A percentile compares a stretch with the other conserved stretches of the same genome.
These are phyloP conservation scores for Kazachstania sp. DNA, from an alignment of 1,139 yeast species.

Conservation along the genomic window DNA sequence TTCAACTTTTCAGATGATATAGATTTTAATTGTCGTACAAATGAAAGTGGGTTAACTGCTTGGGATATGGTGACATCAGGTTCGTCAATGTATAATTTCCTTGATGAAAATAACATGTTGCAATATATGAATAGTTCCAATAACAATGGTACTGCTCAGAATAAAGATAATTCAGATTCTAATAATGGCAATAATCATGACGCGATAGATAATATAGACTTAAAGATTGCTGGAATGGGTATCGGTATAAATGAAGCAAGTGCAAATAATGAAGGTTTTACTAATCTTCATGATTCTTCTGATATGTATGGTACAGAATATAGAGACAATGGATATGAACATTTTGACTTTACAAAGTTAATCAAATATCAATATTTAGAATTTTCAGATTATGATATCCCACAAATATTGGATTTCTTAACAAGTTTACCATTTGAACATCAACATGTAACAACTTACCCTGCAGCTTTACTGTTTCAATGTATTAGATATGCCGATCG, in stretches of 20 bases:
- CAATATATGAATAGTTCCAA: slow-evolving; percentile 11
- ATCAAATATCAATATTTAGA: slow-evolving; percentile 37
- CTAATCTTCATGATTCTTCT: slow-evolving; percentile 10
- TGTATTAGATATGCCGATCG: slow-evolving; percentile 55
- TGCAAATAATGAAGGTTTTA: slow-evolving; percentile 18
- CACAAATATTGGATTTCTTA: slow-evolving; percentile 48
- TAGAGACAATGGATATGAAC: slow-evolving; percentile 1
- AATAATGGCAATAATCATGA: slow-evolving; percentile 12
- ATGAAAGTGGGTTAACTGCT: slow-evolving; percentile 31
- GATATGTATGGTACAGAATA: slow-evolving; percentile 4
- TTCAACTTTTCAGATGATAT: slow-evolving; percentile 37
- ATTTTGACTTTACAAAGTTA: slow-evolving; percentile 30
- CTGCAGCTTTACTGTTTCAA: slow-evolving; percentile 63
- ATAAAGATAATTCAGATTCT: slow-evolving; percentile 25
- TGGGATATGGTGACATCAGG: slow-evolving; percentile 35
- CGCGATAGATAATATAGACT: slow-evolving; percentile 39
- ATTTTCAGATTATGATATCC: slow-evolving; percentile 61
- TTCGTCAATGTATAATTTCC: slow-evolving; percentile 33
- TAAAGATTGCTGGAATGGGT: slow-evolving; percentile 41
- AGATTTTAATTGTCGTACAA: slow-evolving; percentile 26
- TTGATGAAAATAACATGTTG: slow-evolving; percentile 33
- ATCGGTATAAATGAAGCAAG: slow-evolving; percentile 23
- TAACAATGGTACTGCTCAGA: neutral
- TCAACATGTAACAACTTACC: slow-evolving; percentile 50
- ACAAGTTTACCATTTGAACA: slow-evolving; percentile 39